Evolutionary conservation across 208 protist species (phyloP).

Genomic region (Leishmania amazonensis): DNA sequence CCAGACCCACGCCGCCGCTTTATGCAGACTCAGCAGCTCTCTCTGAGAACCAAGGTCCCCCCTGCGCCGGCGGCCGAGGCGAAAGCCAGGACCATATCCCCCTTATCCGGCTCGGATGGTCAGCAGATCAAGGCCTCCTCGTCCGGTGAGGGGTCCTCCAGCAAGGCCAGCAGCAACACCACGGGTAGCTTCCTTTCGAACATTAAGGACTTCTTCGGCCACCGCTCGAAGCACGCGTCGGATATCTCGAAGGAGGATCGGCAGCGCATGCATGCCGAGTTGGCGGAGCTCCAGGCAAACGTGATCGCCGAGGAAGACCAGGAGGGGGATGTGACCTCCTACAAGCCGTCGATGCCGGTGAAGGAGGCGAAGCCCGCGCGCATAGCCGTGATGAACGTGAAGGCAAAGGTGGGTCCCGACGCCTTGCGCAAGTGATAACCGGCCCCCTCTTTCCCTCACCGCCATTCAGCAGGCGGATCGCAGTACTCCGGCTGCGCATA

Average conservation of each 20-base stretch:
- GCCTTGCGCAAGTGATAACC: slow-evolving; percentile 57
- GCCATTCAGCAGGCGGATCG: neutral
- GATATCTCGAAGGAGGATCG: slow-evolving; percentile 42
- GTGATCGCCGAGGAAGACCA: slow-evolving; percentile 54
- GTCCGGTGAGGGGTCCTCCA: neutral
- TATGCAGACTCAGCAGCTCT: slow-evolving; percentile 34
- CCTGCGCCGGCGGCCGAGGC: slow-evolving; percentile 9
- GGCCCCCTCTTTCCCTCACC: neutral
- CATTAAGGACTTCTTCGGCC: slow-evolving; percentile 31
- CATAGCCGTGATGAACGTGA: slow-evolving; percentile 77
- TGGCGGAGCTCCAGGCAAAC: slow-evolving; percentile 64
- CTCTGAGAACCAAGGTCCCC: slow-evolving; percentile 9
- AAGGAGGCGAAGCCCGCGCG: slow-evolving; percentile 34
- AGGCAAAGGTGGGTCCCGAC: slow-evolving; percentile 65
- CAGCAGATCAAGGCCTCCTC: neutral
- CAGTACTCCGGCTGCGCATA: neutral
- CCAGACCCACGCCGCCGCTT: slow-evolving; percentile 28
- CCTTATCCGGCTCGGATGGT: neutral
- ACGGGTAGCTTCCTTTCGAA: slow-evolving; percentile 25
- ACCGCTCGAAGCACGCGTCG: slow-evolving; percentile 33
- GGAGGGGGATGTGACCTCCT: slow-evolving; percentile 78
- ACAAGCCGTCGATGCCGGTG: slow-evolving; percentile 51
- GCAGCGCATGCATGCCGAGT: slow-evolving; percentile 56
- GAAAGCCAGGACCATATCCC: neutral
- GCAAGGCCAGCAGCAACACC: slow-evolving; percentile 27